Conservation (phyloP, 352 stramenopile species). For the Globisporangium megalacanthum region DNA sequence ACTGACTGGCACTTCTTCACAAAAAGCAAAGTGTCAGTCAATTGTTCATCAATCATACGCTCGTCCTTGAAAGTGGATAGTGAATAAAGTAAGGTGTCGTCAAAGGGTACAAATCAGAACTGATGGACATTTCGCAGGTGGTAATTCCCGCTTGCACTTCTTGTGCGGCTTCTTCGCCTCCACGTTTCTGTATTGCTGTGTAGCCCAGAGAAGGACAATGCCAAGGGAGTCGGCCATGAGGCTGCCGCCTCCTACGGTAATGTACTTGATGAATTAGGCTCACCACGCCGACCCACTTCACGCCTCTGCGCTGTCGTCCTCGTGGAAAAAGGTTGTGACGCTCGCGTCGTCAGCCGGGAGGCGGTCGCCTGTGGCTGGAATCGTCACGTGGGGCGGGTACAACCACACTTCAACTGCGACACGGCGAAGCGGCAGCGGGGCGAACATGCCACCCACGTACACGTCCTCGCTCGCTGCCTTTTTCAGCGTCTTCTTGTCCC, state of each 20-base stretch:
- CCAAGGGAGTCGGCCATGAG: no score
- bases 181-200: no score
- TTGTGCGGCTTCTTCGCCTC: neutral
- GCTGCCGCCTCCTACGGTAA: no score
- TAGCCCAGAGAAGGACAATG: no score
- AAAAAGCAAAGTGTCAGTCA: neutral
- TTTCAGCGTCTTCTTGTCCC: neutral
- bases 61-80: neutral
- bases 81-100: neutral
- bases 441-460: slow-evolving; percentile 33
- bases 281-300: no score
- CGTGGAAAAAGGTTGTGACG: slow-evolving; percentile 47
- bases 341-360: slow-evolving; percentile 33
- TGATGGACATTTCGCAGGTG: no score
- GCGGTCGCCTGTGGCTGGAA: slow-evolving; percentile 49
- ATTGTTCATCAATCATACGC: no score
- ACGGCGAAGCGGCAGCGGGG: slow-evolving; percentile 45
- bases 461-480: slow-evolving; percentile 8
- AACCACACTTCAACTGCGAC: slow-evolving; percentile 61
- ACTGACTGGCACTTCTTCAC: neutral
- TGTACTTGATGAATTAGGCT: no score
- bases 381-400: slow-evolving; percentile 59
- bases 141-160: no score
- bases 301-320: neutral
- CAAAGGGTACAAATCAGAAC: no score